A percentile compares a stretch with the other conserved stretches of the same genome.
Evolutionary conservation across 805 yeast genomes (phyloP).

Genomic region (Hanseniaspora taiwanica): DNA sequence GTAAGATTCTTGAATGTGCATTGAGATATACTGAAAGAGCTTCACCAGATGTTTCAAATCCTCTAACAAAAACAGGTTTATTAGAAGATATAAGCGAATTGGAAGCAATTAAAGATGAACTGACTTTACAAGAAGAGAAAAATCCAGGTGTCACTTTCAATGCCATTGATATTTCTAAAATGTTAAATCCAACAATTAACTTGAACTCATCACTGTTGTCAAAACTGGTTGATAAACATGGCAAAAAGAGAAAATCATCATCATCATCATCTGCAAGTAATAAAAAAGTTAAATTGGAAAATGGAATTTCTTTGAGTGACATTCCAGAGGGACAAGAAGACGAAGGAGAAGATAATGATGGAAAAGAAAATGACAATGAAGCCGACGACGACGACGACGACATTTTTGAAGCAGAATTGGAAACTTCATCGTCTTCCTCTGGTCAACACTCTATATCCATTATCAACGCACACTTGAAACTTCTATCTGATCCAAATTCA

Average conservation of each 20-base stretch:
- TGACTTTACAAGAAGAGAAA: slow-evolving; percentile 21
- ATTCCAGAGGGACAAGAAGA: slow-evolving; percentile 14
- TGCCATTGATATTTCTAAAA: slow-evolving; percentile 31
- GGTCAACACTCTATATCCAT: slow-evolving; percentile 21
- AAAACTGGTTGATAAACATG: slow-evolving; percentile 14
- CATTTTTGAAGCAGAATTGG: slow-evolving; percentile 3
- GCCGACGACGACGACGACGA: slow-evolving; percentile 21
- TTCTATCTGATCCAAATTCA: slow-evolving; percentile 37
- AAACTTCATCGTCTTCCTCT: slow-evolving; percentile 10
- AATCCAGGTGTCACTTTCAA: slow-evolving; percentile 25
- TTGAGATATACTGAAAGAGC: slow-evolving; percentile 45
- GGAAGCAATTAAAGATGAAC: slow-evolving; percentile 15
- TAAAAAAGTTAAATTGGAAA: slow-evolving; percentile 32
- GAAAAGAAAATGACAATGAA: slow-evolving; percentile 14
- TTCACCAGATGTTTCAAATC: slow-evolving; percentile 31
- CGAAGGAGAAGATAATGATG: slow-evolving; percentile 13
- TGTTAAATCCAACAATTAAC: slow-evolving; percentile 25
- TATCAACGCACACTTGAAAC: slow-evolving; percentile 53
- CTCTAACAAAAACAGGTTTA: slow-evolving; percentile 34
- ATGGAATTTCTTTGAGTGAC: slow-evolving; percentile 22
- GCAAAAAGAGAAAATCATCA: slow-evolving; percentile 12
- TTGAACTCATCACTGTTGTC: slow-evolving; percentile 33
- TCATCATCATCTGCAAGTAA: slow-evolving; percentile 6
- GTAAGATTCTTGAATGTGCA: slow-evolving; percentile 48
- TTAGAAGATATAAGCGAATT: slow-evolving; percentile 35